Conservation (phyloP, 495 filamentous ascomycete species). For the Penicillium tannophilum region DNA sequence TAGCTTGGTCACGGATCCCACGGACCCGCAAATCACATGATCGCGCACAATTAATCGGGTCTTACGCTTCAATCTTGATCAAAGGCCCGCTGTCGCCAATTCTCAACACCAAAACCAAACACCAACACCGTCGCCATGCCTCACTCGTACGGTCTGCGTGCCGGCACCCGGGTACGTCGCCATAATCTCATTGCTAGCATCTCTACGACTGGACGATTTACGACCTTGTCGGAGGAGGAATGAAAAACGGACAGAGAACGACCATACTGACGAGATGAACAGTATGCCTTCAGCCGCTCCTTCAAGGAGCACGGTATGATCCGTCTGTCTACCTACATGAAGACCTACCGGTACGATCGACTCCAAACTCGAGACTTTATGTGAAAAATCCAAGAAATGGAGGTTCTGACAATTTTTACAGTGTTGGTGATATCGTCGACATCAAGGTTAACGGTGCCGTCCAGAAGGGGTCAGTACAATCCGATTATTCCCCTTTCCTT, state of each 20-base stretch:
- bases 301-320: constrained; percentile 96
- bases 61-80: constrained; percentile 19
- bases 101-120: constrained; percentile 43
- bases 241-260: constrained; percentile 5
- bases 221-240: constrained; percentile 10
- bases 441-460: constrained; percentile 96
- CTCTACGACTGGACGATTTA: constrained; percentile 10
- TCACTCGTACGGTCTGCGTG: constrained; percentile 93
- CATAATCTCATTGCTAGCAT: constrained; percentile 9
- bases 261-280: constrained; percentile 36
- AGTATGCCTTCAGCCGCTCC: constrained; percentile 89
- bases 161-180: constrained; percentile 78
- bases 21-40: constrained; percentile 9
- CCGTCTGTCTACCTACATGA: constrained; percentile 85
- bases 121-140: constrained; percentile 71
- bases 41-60: constrained; percentile 2
- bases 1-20: neutral
- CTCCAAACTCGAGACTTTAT: constrained; percentile 18
- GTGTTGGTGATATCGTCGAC: constrained; percentile 97
- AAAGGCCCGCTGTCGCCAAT: constrained; percentile 41
- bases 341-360: constrained; percentile 75
- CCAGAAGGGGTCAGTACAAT: constrained; percentile 84
- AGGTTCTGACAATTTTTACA: constrained; percentile 44
- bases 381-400: constrained; percentile 24
- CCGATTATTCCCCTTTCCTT: constrained; percentile 10